A percentile compares a stretch with the other conserved stretches of the same genome.
Conservation (phyloP, 768 basidiomycete genomes). For the Leccinum ochraceum region DNA sequence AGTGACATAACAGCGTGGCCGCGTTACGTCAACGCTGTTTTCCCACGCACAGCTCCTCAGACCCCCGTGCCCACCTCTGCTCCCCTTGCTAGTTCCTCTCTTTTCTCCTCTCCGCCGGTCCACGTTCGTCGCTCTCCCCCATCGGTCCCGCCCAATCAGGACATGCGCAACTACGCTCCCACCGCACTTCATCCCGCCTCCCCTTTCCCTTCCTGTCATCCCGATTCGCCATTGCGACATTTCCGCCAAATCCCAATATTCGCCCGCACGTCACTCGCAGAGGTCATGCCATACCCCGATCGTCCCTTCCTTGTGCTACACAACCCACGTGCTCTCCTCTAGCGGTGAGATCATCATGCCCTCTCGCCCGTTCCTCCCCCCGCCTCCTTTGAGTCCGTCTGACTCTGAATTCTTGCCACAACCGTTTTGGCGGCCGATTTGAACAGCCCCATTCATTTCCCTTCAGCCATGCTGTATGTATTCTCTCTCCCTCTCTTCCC, state of each 20-base stretch:
- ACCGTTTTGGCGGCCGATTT: constrained; percentile 8
- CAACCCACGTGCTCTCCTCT: neutral
- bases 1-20: constrained; percentile 34
- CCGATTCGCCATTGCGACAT: neutral
- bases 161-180: constrained; percentile 18
- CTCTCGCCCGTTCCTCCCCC: neutral
- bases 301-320: neutral
- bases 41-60: constrained; percentile 35
- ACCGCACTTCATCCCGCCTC: constrained; percentile 10
- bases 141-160: constrained; percentile 8
- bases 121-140: constrained; percentile 1
- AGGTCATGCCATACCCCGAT: neutral
- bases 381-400: neutral
- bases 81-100: neutral
- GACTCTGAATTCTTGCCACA: constrained; percentile 4
- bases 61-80: constrained; percentile 12
- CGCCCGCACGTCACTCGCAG: neutral
- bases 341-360: neutral
- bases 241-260: neutral
- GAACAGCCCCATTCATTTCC: constrained; percentile 13
- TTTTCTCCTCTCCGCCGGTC: constrained; percentile 15
- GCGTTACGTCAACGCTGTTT: constrained; percentile 30
- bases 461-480: constrained; percentile 11
- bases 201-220: neutral
- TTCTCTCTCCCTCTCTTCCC: neutral